Evolutionary conservation across 257 asterid species (phyloP).

Genomic region (Buddleja alternifolia): DNA sequence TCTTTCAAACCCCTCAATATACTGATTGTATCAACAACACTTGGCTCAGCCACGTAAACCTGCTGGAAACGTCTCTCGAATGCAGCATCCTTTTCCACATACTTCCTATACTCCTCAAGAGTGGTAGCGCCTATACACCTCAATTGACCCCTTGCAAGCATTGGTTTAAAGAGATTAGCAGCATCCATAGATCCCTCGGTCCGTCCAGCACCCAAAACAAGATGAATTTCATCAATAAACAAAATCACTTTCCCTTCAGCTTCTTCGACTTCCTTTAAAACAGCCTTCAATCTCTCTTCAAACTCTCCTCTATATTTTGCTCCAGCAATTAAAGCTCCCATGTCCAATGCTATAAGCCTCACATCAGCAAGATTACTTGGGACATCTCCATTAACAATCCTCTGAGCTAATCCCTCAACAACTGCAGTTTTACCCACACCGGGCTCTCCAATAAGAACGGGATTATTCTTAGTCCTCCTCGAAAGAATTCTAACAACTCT

Average conservation of each 20-base stretch:
- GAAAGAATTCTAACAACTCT: conserved; percentile 68
- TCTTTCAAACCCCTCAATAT: conserved; percentile 74
- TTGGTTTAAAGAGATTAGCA: conserved; percentile 71
- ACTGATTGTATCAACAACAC: conserved; percentile 63
- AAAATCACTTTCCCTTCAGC: conserved; percentile 74
- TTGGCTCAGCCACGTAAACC: conserved; percentile 75
- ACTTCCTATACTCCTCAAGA: conserved; percentile 66
- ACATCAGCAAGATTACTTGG: conserved; percentile 76
- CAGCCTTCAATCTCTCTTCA: conserved; percentile 71
- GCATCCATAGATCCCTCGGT: conserved; percentile 82
- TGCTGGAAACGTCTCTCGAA: conserved; percentile 82
- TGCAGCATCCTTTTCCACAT: conserved; percentile 80
- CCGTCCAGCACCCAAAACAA: conserved; percentile 74
- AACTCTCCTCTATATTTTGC: conserved; percentile 82
- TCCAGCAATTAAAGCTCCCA: conserved; percentile 76
- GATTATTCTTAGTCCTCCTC: conserved; percentile 73
- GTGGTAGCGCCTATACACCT: conserved; percentile 78
- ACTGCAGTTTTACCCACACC: conserved; percentile 79
- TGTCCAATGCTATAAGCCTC: conserved; percentile 72
- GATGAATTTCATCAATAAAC: conserved; percentile 69
- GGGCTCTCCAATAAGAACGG: conserved; percentile 73
- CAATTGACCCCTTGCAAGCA: conserved; percentile 78
- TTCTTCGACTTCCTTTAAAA: conserved; percentile 73
- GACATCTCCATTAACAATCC: conserved; percentile 63
- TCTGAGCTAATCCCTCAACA: conserved; percentile 77